Conservation (phyloP, 31 red algal genomes). For the Bonnemaisonia californica region DNA sequence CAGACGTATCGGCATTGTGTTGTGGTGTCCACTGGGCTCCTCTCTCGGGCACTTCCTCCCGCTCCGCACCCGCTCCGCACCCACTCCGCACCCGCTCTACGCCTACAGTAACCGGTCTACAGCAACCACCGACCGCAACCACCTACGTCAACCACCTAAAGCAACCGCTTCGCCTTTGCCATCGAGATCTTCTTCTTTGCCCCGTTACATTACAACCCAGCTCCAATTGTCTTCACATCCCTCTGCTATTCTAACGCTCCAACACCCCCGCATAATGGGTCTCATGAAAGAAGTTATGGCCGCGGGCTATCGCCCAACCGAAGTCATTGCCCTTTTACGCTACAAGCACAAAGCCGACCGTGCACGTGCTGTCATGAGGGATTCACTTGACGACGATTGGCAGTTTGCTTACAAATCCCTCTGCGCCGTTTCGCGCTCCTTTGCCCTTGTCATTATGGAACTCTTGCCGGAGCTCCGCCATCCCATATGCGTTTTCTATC, state of each 20-base stretch:
- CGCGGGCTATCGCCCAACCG: conserved; percentile 53
- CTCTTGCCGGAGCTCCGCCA: conserved; percentile 76
- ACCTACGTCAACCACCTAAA: too few relatives aligned
- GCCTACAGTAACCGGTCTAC: too few relatives aligned
- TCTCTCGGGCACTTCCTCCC: too few relatives aligned
- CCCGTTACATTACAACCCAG: not conserved
- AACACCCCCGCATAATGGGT: conserved; percentile 41
- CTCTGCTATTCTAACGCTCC: not conserved
- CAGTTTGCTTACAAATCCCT: conserved; percentile 77
- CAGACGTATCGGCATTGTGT: too few relatives aligned
- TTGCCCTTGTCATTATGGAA: conserved; percentile 96
- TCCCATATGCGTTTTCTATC: conserved; percentile 93
- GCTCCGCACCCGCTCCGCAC: too few relatives aligned
- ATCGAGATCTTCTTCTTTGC: not conserved
- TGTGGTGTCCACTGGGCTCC: too few relatives aligned
- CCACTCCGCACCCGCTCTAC: too few relatives aligned
- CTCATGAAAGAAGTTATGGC: conserved; percentile 58
- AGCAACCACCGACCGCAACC: too few relatives aligned
- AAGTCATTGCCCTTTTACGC: conserved; percentile 73
- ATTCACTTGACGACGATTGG: conserved; percentile 69
- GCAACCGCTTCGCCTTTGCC: too few relatives aligned
- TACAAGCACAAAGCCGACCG: conserved; percentile 61
- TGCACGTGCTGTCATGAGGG: conserved; percentile 39
- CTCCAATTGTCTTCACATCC: conserved; percentile 14
- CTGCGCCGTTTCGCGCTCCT: conserved; percentile 86